Evolutionary conservation across 108 stramenopile genomes (phyloP), one percentile per base, ranked within the genome.

Genomic region (Cyclotella kingstonii): DNA sequence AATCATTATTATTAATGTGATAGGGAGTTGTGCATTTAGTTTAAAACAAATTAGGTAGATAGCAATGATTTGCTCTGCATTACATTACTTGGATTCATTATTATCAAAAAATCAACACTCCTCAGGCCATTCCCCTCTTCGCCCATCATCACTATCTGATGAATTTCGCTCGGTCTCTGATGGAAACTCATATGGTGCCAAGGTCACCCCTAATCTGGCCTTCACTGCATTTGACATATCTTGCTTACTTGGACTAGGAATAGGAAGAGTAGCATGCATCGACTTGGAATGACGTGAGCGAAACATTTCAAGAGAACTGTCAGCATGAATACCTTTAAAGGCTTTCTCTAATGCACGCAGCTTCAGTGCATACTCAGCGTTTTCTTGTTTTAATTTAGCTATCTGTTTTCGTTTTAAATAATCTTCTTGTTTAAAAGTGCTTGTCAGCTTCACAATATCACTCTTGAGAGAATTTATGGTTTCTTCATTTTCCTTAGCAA

Each of bases 381-480:
- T 77, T 26, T 77, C 78, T 38, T 81, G 76, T 22, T 64, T 54
- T 41, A 86, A 41, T 50, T 73, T 59, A 51, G 76, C 69, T 40
- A 77, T 70, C 43, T 79, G 54, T 46, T 80, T 80, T 21, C 78
- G 55, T 35, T 67, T 79, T 34, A 50, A 46, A 42, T 83, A 86
- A 23, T 53, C 62, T 54, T 86, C 70, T 38, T 81, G 75, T 35
- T 81, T 83, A 67, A 60, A 81, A 7, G 38, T 68, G 44, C 51
- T 60, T 23, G 76, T 61, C 61, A 81, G 62, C 44, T 76, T 75
- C 34, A 83, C 77, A 59, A 86, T 73, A 38, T 86, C 85, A 54
- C 70, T 77, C 18, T 54, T 62, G 1, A 83, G 55, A 11, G 59
- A 56, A 11, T 58, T 62, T 38, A 81, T 77, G 10, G 63, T 78